These are phyloP conservation scores for Verticillium nonalfalfae DNA, from an alignment of 2,329 filamentous ascomycete species.

Conservation along the genomic window DNA sequence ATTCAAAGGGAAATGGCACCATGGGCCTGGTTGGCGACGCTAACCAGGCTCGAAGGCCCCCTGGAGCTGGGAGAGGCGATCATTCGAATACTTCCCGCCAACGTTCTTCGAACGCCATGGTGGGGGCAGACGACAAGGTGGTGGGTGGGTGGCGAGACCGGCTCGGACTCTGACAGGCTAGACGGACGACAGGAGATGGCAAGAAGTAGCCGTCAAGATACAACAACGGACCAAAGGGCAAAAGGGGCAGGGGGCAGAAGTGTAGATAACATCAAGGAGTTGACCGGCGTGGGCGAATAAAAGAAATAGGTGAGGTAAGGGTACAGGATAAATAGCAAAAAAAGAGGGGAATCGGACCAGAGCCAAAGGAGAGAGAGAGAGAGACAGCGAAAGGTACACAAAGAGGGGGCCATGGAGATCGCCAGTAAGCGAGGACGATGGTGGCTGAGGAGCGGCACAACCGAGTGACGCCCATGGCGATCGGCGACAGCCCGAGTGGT, in stretches of 20 bases:
- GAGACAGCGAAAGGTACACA: neutral
- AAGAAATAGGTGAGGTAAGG: neutral
- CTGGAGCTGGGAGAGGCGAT: no score
- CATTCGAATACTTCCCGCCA: neutral
- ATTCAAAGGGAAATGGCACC: neutral
- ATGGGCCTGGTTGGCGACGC: neutral
- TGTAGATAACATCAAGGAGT: neutral
- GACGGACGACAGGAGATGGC: no score
- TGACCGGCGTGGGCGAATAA: neutral
- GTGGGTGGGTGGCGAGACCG: no score
- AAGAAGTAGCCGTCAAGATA: no score
- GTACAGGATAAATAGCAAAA: neutral
- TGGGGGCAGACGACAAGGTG: no score
- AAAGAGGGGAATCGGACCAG: neutral
- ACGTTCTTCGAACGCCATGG: neutral
- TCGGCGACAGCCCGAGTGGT: constrained; percentile 2
- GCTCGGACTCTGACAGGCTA: no score
- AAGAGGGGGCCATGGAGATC: neutral
- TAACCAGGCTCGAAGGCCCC: neutral
- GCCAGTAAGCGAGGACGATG: neutral
- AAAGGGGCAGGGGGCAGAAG: neutral
- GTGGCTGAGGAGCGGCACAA: neutral
- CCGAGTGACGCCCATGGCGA: neutral
- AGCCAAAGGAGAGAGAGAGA: neutral
- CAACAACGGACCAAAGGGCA: no score